phyloP scores from a whole-genome alignment of 345 rosid genomes.

The Cardamine resedifolia region DNA sequence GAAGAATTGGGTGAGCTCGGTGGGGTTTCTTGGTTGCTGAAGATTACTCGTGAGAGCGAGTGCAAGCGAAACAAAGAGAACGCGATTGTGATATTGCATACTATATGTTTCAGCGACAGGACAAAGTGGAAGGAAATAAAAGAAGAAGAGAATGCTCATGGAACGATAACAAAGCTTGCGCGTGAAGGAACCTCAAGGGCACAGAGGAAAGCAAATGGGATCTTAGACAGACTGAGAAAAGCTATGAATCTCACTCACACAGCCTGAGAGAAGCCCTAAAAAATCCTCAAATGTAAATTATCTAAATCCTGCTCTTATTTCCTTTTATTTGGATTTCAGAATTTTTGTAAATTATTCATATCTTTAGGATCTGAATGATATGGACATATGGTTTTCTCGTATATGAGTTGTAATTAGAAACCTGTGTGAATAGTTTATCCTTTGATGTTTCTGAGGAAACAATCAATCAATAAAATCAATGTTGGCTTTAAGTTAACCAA shows the following conservation, averaged over 20 bases:
- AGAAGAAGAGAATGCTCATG: conserved; percentile 67
- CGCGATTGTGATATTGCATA: conserved; percentile 68
- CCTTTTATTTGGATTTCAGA: background rate
- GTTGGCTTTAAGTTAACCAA: conserved; percentile 23
- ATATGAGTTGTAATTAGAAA: conserved; percentile 27
- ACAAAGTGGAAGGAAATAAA: conserved; percentile 69
- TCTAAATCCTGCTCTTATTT: background rate
- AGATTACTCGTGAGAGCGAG: conserved; percentile 59
- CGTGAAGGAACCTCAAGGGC: conserved; percentile 90
- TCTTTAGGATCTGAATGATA: conserved; percentile 32
- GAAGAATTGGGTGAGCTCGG: conserved; percentile 73
- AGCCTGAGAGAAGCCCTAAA: conserved; percentile 46
- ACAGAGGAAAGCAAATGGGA: conserved; percentile 81
- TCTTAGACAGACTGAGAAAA: conserved; percentile 73
- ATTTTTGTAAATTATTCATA: conserved; percentile 36
- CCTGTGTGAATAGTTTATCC: conserved; percentile 25
- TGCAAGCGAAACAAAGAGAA: conserved; percentile 92
- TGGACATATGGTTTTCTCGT: conserved; percentile 26
- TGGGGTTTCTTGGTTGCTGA: conserved; percentile 74
- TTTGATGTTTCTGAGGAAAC: conserved; percentile 16
- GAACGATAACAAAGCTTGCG: conserved; percentile 76
- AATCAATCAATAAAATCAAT: conserved; percentile 24
- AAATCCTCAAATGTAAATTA: conserved; percentile 32
- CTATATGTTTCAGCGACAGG: conserved; percentile 70
- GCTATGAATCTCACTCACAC: conserved; percentile 79